A percentile compares a stretch with the other conserved stretches of the same genome.
These are phyloP conservation scores for Pythium guiyangense DNA, from an alignment of 352 stramenopile genomes.

Conservation along the genomic window DNA sequence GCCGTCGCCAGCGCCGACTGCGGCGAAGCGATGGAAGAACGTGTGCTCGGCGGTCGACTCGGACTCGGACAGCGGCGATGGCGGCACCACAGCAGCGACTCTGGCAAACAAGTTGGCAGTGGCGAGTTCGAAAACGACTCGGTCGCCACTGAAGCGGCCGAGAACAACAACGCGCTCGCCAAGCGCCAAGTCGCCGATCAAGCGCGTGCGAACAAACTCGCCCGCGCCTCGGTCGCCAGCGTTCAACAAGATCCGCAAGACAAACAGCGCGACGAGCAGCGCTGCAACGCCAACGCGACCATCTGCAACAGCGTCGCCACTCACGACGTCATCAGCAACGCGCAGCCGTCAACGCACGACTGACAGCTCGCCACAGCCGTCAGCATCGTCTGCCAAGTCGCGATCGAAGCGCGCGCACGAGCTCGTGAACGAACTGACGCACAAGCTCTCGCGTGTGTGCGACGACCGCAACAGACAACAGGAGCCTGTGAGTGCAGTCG, in stretches of 20 bases:
- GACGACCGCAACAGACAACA: neutral
- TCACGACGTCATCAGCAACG: neutral
- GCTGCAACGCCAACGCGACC: neutral
- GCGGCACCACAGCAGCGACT: neutral
- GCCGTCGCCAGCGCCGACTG: neutral
- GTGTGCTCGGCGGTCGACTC: slow-evolving; percentile 49
- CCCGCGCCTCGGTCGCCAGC: too few relatives aligned
- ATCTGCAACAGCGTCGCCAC: neutral
- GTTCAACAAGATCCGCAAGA: too few relatives aligned
- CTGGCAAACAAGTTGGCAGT: neutral
- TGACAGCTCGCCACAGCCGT: neutral
- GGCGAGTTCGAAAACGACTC: neutral
- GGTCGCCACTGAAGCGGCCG: neutral
- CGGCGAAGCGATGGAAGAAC: slow-evolving; percentile 27
- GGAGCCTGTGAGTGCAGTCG: neutral
- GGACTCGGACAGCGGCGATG: slow-evolving; percentile 20
- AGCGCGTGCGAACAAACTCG: neutral
- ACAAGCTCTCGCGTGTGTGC: slow-evolving; percentile 5
- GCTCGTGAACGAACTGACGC: slow-evolving; percentile 5
- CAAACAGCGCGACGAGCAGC: neutral
- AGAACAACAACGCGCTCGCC: neutral
- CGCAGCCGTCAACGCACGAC: neutral
- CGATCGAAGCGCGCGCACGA: slow-evolving; percentile 1
- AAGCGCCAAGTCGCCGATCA: neutral
- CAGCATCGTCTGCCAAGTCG: neutral